Evolutionary conservation across 495 filamentous ascomycete genomes (phyloP).

Genomic region (Aspergillus leporis): DNA sequence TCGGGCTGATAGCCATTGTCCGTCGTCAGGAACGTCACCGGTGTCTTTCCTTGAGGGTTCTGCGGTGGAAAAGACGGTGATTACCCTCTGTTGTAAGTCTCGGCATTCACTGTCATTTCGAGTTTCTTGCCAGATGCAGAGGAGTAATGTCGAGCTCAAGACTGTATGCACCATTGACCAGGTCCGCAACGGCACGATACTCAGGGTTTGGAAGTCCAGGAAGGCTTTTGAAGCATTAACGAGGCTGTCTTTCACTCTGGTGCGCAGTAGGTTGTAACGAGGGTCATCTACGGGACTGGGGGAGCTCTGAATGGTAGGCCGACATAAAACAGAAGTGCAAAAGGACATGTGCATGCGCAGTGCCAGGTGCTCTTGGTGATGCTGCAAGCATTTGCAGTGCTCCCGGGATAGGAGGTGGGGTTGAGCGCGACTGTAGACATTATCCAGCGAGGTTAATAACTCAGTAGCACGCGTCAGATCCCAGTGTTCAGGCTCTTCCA

Average conservation of each 20-base stretch:
- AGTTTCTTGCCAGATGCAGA: slow-evolving; percentile 43
- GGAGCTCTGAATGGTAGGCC: slow-evolving; percentile 34
- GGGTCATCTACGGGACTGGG: slow-evolving; percentile 4
- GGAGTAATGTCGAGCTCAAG: slow-evolving; percentile 36
- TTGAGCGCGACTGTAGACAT: slow-evolving; percentile 20
- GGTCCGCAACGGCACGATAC: slow-evolving; percentile 33
- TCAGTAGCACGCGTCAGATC: slow-evolving; percentile 23
- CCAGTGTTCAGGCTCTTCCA: slow-evolving; percentile 4
- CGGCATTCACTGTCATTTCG: slow-evolving; percentile 36
- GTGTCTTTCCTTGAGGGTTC: slow-evolving; percentile 17
- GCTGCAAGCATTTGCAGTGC: slow-evolving; percentile 33
- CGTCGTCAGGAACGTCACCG: slow-evolving; percentile 19
- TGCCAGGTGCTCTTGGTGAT: slow-evolving; percentile 38
- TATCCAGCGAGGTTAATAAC: slow-evolving; percentile 26
- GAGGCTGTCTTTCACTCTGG: slow-evolving; percentile 29
- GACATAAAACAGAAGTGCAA: slow-evolving; percentile 33
- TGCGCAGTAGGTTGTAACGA: slow-evolving; percentile 21
- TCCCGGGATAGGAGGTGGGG: slow-evolving; percentile 24
- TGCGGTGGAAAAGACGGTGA: slow-evolving; percentile 34
- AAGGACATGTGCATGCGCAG: slow-evolving; percentile 37
- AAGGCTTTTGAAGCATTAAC: slow-evolving; percentile 36
- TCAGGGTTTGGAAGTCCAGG: slow-evolving; percentile 36
- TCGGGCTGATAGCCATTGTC: slow-evolving; percentile 35
- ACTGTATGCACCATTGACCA: slow-evolving; percentile 45
- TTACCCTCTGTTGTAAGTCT: slow-evolving; percentile 34